These are phyloP conservation scores for Phoma sp. DNA, from an alignment of 2,329 filamentous ascomycete genomes.

Conservation along the genomic window DNA sequence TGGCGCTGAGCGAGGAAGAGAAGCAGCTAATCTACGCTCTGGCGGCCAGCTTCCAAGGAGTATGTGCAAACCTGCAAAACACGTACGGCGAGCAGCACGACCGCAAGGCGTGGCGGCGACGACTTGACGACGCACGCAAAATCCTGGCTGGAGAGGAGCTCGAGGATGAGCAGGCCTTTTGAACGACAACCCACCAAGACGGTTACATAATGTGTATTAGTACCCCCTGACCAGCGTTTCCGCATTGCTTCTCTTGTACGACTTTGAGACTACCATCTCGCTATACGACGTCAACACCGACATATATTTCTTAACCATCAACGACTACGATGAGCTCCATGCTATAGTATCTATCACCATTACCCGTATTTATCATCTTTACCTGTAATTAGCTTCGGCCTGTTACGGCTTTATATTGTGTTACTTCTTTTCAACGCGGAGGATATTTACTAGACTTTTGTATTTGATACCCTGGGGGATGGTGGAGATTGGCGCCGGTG, in stretches of 20 bases:
- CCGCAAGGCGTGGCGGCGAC: slow-evolving; percentile 69
- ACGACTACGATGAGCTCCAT: slow-evolving; percentile 20
- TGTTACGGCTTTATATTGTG: slow-evolving; percentile 5
- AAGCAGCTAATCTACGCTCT: slow-evolving; percentile 60
- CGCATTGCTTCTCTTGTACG: slow-evolving; percentile 19
- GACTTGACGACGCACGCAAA: slow-evolving; percentile 76
- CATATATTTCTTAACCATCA: slow-evolving; percentile 9
- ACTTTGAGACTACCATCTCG: slow-evolving; percentile 15
- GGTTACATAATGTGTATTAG: slow-evolving; percentile 42
- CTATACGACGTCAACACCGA: slow-evolving; percentile 9
- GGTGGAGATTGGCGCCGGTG: slow-evolving; percentile 30
- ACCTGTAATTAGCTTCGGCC: slow-evolving; percentile 11
- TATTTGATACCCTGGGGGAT: slow-evolving; percentile 45
- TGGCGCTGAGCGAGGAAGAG: slow-evolving; percentile 60
- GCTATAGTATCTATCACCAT: slow-evolving; percentile 11
- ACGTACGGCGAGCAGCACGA: slow-evolving; percentile 61
- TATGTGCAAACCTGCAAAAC: slow-evolving; percentile 60
- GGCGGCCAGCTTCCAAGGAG: slow-evolving; percentile 62
- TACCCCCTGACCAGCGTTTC: slow-evolving; percentile 13
- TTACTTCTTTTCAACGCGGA: slow-evolving; percentile 8
- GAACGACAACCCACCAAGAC: slow-evolving; percentile 12
- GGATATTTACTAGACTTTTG: slow-evolving; percentile 21
- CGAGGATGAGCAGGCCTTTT: slow-evolving; percentile 47
- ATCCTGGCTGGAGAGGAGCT: slow-evolving; percentile 72
- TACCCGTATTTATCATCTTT: too few relatives aligned